Evolutionary conservation across 257 asterid genomes (phyloP), one percentile per base, ranked within the genome.

Genomic region (Solanum paucissectum): DNA sequence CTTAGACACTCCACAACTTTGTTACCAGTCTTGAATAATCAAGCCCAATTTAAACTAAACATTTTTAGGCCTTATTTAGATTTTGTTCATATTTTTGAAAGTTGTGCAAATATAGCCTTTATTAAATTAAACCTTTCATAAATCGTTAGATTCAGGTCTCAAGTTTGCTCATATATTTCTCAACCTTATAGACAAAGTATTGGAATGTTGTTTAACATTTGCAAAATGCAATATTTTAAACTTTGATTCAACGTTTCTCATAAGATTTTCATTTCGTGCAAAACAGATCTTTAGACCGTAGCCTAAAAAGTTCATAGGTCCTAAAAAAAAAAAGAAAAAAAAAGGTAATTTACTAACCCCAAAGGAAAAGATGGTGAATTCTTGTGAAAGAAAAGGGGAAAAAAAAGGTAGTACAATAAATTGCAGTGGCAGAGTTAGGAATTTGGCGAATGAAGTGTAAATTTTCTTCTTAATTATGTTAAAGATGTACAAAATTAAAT

Each of bases 371-470:
- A 44, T 16, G 60, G 23, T 52, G 60, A 49, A 16, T 5, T 52
- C 6, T 5, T 52, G 60, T 52, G 60, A 52, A 52, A 52, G 2
- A 52, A 16, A 52, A 49, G 1, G 13, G 6, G 10, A 42, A 49
- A 46, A 46, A 13, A 13, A 13, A 13, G 5, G 20, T 5, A 0
- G 3, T 49, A 14, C 3, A 13, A 0, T 1, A 14, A 49, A 49
- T 49, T 49, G 58, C 58, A 5, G 6, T 49, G 7, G 58, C 21
- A 49, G 0, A 52, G 3, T 52, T 52, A 52, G 9, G 0, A 52
- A 5, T 52, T 52, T 52, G 4, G 0, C 23, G 0, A 52, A 52
- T 6, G 0, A 14, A 5, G 1, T 52, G 9, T 16, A 5, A 52
- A 52, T 16, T 52, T 52, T 68, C 10, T 20, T 16, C 4, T 18